Evolutionary conservation across 2,329 filamentous ascomycete species (phyloP).

Genomic region (Daldinia sp.): DNA sequence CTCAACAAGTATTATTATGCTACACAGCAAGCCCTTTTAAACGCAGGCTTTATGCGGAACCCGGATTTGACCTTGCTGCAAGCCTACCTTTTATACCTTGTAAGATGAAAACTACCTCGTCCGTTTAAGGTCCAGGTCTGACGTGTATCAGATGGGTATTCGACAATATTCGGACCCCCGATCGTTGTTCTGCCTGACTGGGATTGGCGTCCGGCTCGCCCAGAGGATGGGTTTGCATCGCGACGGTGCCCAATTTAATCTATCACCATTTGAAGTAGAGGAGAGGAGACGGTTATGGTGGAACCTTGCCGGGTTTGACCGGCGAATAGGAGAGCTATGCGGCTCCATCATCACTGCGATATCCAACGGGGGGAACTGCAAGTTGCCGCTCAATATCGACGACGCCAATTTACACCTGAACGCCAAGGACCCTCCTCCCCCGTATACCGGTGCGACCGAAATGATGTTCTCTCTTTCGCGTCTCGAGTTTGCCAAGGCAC

Average conservation of each 20-base stretch:
- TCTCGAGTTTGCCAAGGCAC: slow-evolving; percentile 64
- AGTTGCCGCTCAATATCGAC: slow-evolving; percentile 67
- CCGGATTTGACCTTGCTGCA: slow-evolving; percentile 72
- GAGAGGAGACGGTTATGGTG: slow-evolving; percentile 78
- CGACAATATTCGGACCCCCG: slow-evolving; percentile 67
- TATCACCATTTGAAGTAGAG: slow-evolving; percentile 70
- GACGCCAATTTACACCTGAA: slow-evolving; percentile 66
- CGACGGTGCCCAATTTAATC: slow-evolving; percentile 61
- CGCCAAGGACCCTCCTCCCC: slow-evolving; percentile 61
- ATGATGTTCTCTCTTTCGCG: slow-evolving; percentile 67
- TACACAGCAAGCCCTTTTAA: slow-evolving; percentile 70
- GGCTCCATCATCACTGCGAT: slow-evolving; percentile 65
- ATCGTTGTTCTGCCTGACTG: slow-evolving; percentile 67
- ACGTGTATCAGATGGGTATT: slow-evolving; percentile 58
- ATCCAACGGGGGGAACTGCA: slow-evolving; percentile 62
- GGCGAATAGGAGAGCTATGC: slow-evolving; percentile 72
- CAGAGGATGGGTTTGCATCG: slow-evolving; percentile 74
- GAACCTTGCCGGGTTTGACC: slow-evolving; percentile 74
- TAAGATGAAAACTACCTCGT: slow-evolving; percentile 46
- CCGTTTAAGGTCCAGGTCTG: slow-evolving; percentile 36
- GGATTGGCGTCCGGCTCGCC: slow-evolving; percentile 71
- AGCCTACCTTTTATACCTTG: slow-evolving; percentile 72
- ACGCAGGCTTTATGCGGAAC: slow-evolving; percentile 71
- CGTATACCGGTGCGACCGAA: slow-evolving; percentile 63
- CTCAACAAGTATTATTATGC: slow-evolving; percentile 63